These are phyloP conservation scores for Ceratocystis alfenasii DNA, from an alignment of 2,329 filamentous ascomycete genomes.

Conservation along the genomic window DNA sequence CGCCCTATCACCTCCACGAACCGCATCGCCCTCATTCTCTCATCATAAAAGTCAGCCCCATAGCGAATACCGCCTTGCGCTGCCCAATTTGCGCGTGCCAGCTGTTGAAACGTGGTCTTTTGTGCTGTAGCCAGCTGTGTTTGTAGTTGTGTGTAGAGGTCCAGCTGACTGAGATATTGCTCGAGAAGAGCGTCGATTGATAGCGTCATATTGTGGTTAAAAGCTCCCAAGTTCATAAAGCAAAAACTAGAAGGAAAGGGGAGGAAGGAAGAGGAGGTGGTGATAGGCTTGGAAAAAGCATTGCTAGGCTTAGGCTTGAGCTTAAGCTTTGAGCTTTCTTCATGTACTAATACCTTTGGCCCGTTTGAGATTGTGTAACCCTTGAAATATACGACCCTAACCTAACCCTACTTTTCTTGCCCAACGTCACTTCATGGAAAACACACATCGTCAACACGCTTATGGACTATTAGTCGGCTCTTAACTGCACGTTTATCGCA, in stretches of 20 bases:
- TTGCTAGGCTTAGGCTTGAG: neutral
- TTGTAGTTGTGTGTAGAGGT: slow-evolving; percentile 53
- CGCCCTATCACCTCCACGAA: slow-evolving; percentile 28
- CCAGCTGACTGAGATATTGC: slow-evolving; percentile 52
- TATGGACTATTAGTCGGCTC: no score
- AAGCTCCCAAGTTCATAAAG: no score
- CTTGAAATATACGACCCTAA: neutral
- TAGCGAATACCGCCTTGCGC: slow-evolving; percentile 52
- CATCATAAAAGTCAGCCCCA: slow-evolving; percentile 60
- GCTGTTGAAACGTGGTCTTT: slow-evolving; percentile 42
- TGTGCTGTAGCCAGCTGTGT: slow-evolving; percentile 43
- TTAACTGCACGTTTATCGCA: no score
- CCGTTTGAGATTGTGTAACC: neutral
- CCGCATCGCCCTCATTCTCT: slow-evolving; percentile 54
- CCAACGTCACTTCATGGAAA: neutral
- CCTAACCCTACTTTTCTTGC: neutral
- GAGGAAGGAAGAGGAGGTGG: neutral
- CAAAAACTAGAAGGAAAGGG: neutral
- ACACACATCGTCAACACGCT: no score
- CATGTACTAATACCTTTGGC: neutral
- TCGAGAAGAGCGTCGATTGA: slow-evolving; percentile 52
- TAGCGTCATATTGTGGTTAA: slow-evolving; percentile 22
- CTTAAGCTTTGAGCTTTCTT: neutral
- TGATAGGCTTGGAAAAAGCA: neutral
- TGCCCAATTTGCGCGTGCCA: slow-evolving; percentile 66